Evolutionary conservation across 371 early-diverging fungal genomes (phyloP).

Genomic region (Mucor saturninus): DNA sequence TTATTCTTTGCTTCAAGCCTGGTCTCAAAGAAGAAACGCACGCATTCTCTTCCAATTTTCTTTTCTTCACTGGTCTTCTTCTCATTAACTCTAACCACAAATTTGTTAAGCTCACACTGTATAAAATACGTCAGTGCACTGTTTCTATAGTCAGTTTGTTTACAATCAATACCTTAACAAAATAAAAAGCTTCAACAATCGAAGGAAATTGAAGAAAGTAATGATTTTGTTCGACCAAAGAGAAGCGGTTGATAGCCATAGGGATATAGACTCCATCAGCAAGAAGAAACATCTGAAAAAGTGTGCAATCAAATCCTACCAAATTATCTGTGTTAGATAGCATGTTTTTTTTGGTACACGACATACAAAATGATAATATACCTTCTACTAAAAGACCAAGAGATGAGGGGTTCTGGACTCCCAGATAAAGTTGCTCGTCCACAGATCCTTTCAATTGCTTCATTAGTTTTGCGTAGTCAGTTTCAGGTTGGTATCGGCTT

Average conservation of each 20-base stretch:
- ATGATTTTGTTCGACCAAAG: constrained; percentile 19
- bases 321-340: constrained; percentile 24
- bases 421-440: constrained; percentile 18
- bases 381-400: constrained; percentile 24
- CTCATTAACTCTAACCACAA: constrained; percentile 19
- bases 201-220: constrained; percentile 19
- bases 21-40: constrained; percentile 17
- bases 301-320: constrained; percentile 15
- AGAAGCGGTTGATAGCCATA: constrained; percentile 20
- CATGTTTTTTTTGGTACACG: constrained; percentile 19
- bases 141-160: constrained; percentile 21
- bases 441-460: constrained; percentile 22
- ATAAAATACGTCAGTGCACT: constrained; percentile 24
- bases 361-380: constrained; percentile 21
- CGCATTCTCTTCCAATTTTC: constrained; percentile 19
- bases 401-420: constrained; percentile 18
- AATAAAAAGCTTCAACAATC: constrained; percentile 23
- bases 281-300: constrained; percentile 21
- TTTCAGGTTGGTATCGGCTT: constrained; percentile 19
- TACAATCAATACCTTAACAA: constrained; percentile 27
- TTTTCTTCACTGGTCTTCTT: constrained; percentile 22
- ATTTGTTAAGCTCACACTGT: constrained; percentile 25
- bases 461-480: constrained; percentile 15
- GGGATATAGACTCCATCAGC: constrained; percentile 26
- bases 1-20: constrained; percentile 15